These are phyloP conservation scores for Plenodomus lindquistii DNA, from an alignment of 2,329 filamentous ascomycete genomes.

Conservation along the genomic window DNA sequence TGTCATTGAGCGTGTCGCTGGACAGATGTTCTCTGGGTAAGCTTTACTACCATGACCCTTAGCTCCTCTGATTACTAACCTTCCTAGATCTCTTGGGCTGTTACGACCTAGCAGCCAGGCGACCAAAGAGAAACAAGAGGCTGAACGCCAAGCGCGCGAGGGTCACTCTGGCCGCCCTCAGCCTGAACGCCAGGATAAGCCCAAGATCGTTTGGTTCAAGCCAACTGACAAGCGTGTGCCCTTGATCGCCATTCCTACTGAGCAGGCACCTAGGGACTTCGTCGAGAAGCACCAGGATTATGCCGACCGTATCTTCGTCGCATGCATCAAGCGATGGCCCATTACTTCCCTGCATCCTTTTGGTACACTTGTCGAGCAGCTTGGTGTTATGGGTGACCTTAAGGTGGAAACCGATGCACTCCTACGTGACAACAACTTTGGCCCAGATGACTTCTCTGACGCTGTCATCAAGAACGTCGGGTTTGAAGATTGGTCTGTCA, in stretches of 20 bases:
- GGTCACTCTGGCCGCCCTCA: constrained; percentile 73
- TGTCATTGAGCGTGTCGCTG: constrained; percentile 93
- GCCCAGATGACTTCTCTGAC: constrained; percentile 95
- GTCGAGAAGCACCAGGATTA: constrained; percentile 99
- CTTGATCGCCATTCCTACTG: constrained; percentile 95
- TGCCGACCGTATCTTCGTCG: constrained; percentile 96
- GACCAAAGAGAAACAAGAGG: constrained; percentile 99
- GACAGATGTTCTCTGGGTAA: constrained; percentile 92
- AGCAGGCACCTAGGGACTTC: constrained; percentile 96
- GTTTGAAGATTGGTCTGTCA: constrained; percentile 86
- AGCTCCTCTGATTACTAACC: constrained; percentile 10
- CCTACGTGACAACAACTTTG: constrained; percentile 97
- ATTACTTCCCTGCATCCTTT: constrained; percentile 99
- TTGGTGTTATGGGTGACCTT: constrained; percentile 95
- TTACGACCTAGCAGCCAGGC: constrained; percentile 96
- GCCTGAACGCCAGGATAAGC: constrained; percentile 89
- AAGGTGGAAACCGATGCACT: constrained; percentile 98
- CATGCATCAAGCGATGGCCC: constrained; percentile 98
- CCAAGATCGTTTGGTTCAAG: constrained; percentile 99
- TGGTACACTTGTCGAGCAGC: constrained; percentile 93
- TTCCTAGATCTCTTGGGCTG: constrained; percentile 75
- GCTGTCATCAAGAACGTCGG: constrained; percentile 92
- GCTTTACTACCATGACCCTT: constrained; percentile 3
- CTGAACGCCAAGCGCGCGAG: constrained; percentile 88
- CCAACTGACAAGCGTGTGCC: constrained; percentile 98